A percentile compares a stretch with the other conserved stretches of the same genome.
Conservation (phyloP, 208 protist genomes). For the Trypanosomatidae sp. region DNA sequence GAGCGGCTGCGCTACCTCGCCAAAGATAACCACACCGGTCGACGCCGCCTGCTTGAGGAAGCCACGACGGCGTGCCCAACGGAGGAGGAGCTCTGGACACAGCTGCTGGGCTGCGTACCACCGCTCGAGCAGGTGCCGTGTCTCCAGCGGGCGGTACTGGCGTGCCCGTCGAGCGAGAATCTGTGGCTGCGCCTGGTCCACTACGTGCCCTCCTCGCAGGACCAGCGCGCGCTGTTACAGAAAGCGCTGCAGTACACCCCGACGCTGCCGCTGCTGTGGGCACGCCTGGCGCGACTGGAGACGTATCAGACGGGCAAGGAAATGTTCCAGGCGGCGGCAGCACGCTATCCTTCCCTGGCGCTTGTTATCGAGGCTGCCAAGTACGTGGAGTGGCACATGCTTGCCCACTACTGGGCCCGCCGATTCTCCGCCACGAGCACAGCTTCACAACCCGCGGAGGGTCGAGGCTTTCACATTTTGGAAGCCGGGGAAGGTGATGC, state of each 20-base stretch:
- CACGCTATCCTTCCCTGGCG: constrained; percentile 59
- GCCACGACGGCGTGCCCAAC: constrained; percentile 49
- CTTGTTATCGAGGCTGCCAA: constrained; percentile 78
- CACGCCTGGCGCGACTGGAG: constrained; percentile 63
- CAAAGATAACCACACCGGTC: constrained; percentile 36
- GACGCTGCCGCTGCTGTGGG: constrained; percentile 68
- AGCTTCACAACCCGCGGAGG: neutral
- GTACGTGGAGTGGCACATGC: constrained; percentile 68
- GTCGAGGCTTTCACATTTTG: neutral
- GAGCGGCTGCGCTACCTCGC: constrained; percentile 53
- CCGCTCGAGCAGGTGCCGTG: constrained; percentile 53
- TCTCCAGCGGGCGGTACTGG: constrained; percentile 68
- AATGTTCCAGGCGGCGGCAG: constrained; percentile 65
- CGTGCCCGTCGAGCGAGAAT: constrained; percentile 64
- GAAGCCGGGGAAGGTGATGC: neutral
- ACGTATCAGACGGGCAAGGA: constrained; percentile 52
- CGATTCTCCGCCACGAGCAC: neutral
- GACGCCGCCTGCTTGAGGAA: constrained; percentile 66
- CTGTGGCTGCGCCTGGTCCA: constrained; percentile 75
- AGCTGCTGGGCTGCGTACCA: constrained; percentile 50
- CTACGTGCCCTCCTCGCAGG: constrained; percentile 36
- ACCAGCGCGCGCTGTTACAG: constrained; percentile 64
- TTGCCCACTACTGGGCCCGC: constrained; percentile 31
- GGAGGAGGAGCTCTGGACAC: constrained; percentile 71
- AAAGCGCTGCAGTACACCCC: constrained; percentile 62